These are phyloP conservation scores for Tylopilus intermedius DNA, from an alignment of 768 basidiomycete genomes.

Conservation along the genomic window DNA sequence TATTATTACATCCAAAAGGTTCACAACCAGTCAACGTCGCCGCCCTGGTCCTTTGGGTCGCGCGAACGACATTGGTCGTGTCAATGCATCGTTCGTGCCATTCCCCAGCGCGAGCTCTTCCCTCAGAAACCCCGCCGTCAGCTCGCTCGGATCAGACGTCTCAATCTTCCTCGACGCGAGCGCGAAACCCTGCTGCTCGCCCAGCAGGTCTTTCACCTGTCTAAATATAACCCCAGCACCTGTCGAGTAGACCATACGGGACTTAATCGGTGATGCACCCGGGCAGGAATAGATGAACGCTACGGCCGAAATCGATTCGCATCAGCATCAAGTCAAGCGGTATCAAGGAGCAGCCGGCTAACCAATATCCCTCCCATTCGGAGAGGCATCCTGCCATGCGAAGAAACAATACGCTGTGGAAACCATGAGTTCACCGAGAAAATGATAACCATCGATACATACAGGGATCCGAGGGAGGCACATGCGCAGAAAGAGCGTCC, in stretches of 20 bases:
- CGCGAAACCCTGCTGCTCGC: conserved; percentile 36
- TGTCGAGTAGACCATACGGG: conserved; percentile 86
- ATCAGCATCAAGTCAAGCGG: conserved; percentile 1
- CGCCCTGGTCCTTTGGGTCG: conserved; percentile 66
- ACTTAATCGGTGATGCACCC: conserved; percentile 69
- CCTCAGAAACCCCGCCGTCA: conserved; percentile 60
- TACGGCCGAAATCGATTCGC: conserved; percentile 24
- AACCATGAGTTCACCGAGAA: neutral
- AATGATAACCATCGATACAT: neutral
- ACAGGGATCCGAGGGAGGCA: conserved; percentile 62
- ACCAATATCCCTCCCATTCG: conserved; percentile 60
- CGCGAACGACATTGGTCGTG: conserved; percentile 49
- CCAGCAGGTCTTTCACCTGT: conserved; percentile 49
- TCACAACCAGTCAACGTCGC: conserved; percentile 32
- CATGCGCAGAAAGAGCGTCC: conserved; percentile 39
- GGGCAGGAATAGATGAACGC: conserved; percentile 95
- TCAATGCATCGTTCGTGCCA: conserved; percentile 1
- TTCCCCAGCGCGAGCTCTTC: conserved; percentile 46
- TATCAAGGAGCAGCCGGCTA: conserved; percentile 15
- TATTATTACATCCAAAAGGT: neutral
- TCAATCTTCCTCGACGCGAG: conserved; percentile 66
- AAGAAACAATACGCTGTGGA: conserved; percentile 55
- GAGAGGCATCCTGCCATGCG: conserved; percentile 50
- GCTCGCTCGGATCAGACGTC: conserved; percentile 72
- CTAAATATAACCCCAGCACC: conserved; percentile 54